Evolutionary conservation across 2,329 filamentous ascomycete genomes (phyloP), one percentile per base, ranked within the genome.

Genomic region (Lasiodiplodia sp.): DNA sequence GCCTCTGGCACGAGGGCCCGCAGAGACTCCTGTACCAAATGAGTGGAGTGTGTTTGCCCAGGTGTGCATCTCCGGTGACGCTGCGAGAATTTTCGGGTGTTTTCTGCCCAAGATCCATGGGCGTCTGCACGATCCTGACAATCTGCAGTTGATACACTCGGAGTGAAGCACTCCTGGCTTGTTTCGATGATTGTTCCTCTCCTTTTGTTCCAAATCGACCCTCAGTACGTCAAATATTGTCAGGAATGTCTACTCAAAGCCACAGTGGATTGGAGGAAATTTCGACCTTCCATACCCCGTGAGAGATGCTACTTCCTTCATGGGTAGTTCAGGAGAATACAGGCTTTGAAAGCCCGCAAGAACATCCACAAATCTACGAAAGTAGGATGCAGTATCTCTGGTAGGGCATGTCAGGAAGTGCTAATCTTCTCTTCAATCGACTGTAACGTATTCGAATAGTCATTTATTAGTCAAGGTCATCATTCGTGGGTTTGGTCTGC

Each of bases 391-490:
- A 47, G 7, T 47, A 47, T 47, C 44, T 47, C 44, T 47, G 44
- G 10, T 10, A 47, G 21, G 44, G 21, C 44, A 47, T 8, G 11
- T 11, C 10, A n/a, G n/a, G 10, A 47, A 47, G 44, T 18, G 44
- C 14, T 3, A 3, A 47, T 1, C 6, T 3, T 47, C 44, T 47
- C 44, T 8, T 11, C 10, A 10, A 21, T n/a, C 44, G 8, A 21
- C 44, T 47, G 44, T 10, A 11, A 21, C 31, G 12, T 4, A 5
- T 18, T 21, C 25, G 52, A 28, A 18, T 5, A 66, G 18, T 11
- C 25, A 5, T 5, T 23, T 16, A 25, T n/a, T 69, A 69, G 55
- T 69, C 67, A 3, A 69, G 28, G n/a, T 66, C 67, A 38, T 60
- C 53, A 28, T 60, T 44, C 10, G 44, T 6, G 16, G 52, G 12